Evolutionary conservation across 371 early-diverging fungal genomes (phyloP).

Genomic region (Mucor irregularis): DNA sequence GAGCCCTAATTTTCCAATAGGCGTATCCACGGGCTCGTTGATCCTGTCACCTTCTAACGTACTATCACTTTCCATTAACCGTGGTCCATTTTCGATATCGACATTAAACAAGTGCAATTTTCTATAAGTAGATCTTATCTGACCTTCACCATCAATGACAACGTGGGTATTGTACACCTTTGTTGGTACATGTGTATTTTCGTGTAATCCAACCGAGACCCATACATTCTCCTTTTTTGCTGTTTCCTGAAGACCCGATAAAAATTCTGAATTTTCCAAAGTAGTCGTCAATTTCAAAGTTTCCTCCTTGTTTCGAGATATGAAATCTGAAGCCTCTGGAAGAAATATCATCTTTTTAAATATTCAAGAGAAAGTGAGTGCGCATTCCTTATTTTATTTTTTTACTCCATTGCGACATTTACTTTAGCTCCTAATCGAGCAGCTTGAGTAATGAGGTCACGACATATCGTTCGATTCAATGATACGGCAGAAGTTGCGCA

Average conservation of each 20-base stretch:
- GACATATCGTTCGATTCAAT: too few relatives aligned
- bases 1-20: conserved; percentile 73
- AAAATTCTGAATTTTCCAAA: conserved; percentile 50
- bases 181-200: conserved; percentile 7
- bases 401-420: too few relatives aligned
- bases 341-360: conserved; percentile 70
- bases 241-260: conserved; percentile 54
- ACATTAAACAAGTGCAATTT: conserved; percentile 87
- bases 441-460: too few relatives aligned
- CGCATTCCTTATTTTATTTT: background rate
- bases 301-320: conserved; percentile 55
- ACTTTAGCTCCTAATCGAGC: conserved; percentile 56
- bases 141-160: conserved; percentile 63
- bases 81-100: conserved; percentile 60
- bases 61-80: conserved; percentile 63
- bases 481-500: too few relatives aligned
- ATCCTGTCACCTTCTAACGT: conserved; percentile 61
- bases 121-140: conserved; percentile 59
- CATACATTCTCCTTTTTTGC: conserved; percentile 65
- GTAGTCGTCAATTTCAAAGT: conserved; percentile 50
- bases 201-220: conserved; percentile 82
- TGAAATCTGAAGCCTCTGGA: conserved; percentile 86
- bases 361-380: background rate
- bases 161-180: conserved; percentile 71
- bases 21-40: conserved; percentile 57